phyloP scores from a whole-genome alignment of 148 eudicot genomes.

The Rhododendron simsii region DNA sequence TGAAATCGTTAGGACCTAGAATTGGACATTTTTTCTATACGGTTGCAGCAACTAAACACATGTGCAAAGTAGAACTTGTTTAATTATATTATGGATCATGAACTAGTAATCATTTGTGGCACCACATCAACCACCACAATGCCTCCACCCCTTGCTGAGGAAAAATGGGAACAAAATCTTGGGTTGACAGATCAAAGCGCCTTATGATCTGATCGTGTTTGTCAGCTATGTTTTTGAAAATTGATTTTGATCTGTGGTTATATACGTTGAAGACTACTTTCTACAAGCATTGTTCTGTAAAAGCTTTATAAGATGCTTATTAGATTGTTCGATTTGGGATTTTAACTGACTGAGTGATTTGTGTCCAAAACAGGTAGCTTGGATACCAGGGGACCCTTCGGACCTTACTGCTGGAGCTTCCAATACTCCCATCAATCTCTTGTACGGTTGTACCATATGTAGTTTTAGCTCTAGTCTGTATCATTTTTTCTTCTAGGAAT shows the following conservation, averaged over 20 bases:
- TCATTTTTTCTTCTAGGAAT: neutral
- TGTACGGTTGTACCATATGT: slow-evolving; percentile 20
- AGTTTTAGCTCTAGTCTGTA: slow-evolving; percentile 18
- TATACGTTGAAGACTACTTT: neutral
- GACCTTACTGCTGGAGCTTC: slow-evolving; percentile 5
- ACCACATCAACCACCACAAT: neutral
- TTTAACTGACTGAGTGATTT: neutral
- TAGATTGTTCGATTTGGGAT: neutral
- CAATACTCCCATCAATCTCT: neutral
- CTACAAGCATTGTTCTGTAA: neutral
- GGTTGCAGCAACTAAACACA: neutral
- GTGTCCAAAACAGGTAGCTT: slow-evolving; percentile 4
- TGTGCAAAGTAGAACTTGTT: neutral
- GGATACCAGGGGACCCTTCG: neutral
- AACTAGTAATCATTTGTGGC: neutral
- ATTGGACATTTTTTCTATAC: neutral
- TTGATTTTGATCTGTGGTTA: neutral
- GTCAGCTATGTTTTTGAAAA: neutral
- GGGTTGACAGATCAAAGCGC: neutral
- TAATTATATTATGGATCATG: neutral
- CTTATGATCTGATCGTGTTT: neutral
- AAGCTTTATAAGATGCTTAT: neutral
- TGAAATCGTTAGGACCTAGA: neutral
- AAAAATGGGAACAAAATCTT: neutral
- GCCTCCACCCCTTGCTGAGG: neutral